phyloP scores from a whole-genome alignment of 169 alveolate species.

The Cryptosporidium felis region DNA sequence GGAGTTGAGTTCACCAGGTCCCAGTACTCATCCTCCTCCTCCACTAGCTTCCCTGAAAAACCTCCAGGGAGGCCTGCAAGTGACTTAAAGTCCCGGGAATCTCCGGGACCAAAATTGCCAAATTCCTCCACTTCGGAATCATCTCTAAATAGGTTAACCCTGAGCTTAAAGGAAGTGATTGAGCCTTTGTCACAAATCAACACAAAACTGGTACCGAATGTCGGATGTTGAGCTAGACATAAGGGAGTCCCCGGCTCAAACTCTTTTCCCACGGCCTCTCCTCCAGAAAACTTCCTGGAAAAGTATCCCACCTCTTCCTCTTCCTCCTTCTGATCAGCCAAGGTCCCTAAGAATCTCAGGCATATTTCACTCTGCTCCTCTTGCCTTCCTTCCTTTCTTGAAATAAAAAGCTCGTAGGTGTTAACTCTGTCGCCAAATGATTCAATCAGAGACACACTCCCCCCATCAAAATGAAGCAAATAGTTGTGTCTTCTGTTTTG shows the following conservation, averaged over 20 bases:
- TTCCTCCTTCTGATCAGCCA: no score
- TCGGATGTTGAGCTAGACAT: conserved; percentile 61
- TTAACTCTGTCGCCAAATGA: not conserved
- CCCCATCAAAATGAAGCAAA: conserved; percentile 47
- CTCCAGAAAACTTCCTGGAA: not conserved
- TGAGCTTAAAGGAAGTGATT: conserved; percentile 4
- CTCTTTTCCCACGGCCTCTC: not conserved
- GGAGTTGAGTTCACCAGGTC: conserved; percentile 58
- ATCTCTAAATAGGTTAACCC: conserved; percentile 6
- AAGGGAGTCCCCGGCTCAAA: conserved; percentile 30
- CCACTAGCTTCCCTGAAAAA: no score
- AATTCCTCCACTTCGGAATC: not conserved
- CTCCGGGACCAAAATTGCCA: no score
- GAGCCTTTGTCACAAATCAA: conserved; percentile 40
- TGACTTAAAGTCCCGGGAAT: not conserved
- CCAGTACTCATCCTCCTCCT: conserved; percentile 21
- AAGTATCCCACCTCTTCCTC: not conserved
- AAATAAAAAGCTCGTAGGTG: conserved; percentile 13
- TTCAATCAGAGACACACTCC: conserved; percentile 33
- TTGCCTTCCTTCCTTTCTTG: not conserved
- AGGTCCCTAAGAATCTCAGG: no score
- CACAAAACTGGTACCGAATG: conserved; percentile 37
- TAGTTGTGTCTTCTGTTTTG: conserved; percentile 2
- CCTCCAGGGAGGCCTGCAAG: no score
- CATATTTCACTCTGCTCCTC: no score